Percentiles rank a stretch among this genome's conserved stretches.
These are phyloP conservation scores for Diaporthe humulicola DNA, from an alignment of 2,329 filamentous ascomycete species.

Conservation along the genomic window DNA sequence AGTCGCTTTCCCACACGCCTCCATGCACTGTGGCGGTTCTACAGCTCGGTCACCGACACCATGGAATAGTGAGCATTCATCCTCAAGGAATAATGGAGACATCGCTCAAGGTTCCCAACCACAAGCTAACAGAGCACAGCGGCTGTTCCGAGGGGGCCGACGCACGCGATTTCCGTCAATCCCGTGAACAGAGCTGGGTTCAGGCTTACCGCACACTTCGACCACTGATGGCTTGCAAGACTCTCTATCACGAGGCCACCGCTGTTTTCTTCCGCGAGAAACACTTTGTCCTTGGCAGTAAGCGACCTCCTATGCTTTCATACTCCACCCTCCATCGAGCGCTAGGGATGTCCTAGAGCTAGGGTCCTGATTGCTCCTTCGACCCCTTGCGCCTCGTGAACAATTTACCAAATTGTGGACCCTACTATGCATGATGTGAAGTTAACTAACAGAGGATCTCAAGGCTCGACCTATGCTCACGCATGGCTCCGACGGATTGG, in stretches of 20 bases:
- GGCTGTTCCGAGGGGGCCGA: neutral
- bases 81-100: neutral
- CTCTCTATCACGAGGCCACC: neutral
- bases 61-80: neutral
- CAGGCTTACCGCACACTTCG: neutral
- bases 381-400: neutral
- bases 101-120: neutral
- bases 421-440: neutral
- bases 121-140: neutral
- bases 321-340: neutral
- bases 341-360: neutral
- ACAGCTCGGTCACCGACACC: neutral
- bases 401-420: neutral
- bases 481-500: conserved; percentile 23
- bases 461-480: conserved; percentile 11
- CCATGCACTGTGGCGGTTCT: neutral
- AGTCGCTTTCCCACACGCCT: neutral
- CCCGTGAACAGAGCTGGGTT: neutral
- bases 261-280: conserved; percentile 3
- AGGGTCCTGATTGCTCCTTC: neutral
- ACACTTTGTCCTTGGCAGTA: conserved; percentile 16
- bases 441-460: neutral
- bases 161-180: too few species aligned
- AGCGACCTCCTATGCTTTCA: neutral
- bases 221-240: conserved; percentile 14